phyloP scores from a whole-genome alignment of 441 rosid genomes.

The Euphorbia corollata region DNA sequence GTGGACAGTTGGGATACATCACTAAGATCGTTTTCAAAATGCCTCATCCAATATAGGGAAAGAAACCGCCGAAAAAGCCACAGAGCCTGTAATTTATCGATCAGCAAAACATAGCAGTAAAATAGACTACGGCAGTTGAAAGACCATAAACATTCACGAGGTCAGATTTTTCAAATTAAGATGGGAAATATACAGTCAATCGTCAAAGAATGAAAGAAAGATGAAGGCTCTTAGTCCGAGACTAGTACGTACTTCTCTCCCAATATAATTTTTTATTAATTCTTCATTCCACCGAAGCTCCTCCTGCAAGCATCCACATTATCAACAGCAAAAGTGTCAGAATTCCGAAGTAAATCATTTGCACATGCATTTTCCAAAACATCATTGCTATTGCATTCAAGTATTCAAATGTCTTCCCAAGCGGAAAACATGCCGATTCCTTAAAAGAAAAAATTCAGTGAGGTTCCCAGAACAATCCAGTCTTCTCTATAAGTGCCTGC shows the following conservation, averaged over 20 bases:
- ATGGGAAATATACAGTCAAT: background rate
- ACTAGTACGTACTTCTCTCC: slow-evolving; percentile 61
- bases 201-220: slow-evolving; percentile 1
- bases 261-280: slow-evolving; percentile 55
- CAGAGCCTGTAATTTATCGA: slow-evolving; percentile 46
- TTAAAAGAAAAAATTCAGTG: too few species aligned
- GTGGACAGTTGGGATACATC: slow-evolving; percentile 18
- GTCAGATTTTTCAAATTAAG: too few species aligned
- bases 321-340: slow-evolving; percentile 7
- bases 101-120: background rate
- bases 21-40: slow-evolving; percentile 25
- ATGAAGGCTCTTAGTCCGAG: background rate
- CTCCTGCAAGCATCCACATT: slow-evolving; percentile 40
- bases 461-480: background rate
- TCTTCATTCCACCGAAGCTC: slow-evolving; percentile 74
- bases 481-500: background rate
- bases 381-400: background rate
- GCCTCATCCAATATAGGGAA: slow-evolving; percentile 44
- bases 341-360: background rate
- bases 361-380: background rate
- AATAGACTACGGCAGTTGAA: background rate
- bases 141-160: background rate
- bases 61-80: slow-evolving; percentile 89
- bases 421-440: background rate
- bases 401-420: background rate